Percentiles rank a stretch among this genome's conserved stretches.
Evolutionary conservation across 768 basidiomycete species (phyloP).

Genomic region (Nevesoporus exiguus): DNA sequence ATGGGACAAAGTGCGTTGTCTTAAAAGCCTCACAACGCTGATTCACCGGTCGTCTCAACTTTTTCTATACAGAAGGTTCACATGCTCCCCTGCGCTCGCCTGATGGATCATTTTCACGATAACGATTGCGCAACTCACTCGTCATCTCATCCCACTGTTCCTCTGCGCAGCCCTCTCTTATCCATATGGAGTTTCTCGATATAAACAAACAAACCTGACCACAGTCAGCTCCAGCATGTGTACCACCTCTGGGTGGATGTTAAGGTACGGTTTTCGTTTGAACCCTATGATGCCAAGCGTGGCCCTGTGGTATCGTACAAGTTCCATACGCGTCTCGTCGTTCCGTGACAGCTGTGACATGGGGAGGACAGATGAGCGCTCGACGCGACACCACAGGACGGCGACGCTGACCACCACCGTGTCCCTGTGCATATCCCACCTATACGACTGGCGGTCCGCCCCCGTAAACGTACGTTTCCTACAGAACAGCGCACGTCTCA

Average conservation of each 20-base stretch:
- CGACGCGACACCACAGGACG: not conserved
- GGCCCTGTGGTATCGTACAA: not conserved
- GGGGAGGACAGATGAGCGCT: not conserved
- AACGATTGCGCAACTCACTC: not conserved
- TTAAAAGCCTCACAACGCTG: not conserved
- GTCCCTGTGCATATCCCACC: conserved; percentile 15
- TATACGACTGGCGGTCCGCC: conserved; percentile 24
- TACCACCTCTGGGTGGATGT: not conserved
- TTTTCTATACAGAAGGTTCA: not conserved
- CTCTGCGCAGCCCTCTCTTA: not conserved
- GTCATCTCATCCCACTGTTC: not conserved
- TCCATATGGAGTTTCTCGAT: conserved; percentile 1
- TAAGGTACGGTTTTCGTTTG: not conserved
- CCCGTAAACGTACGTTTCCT: conserved; percentile 22
- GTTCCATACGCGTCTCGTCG: conserved; percentile 1
- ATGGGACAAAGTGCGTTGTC: not conserved
- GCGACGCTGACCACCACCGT: not conserved
- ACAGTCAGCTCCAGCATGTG: not conserved
- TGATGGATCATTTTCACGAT: not conserved
- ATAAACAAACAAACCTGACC: conserved; percentile 1
- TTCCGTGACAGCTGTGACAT: not conserved
- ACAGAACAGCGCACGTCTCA: not conserved
- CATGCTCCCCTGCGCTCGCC: not conserved
- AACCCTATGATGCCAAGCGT: not conserved
- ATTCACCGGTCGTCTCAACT: not conserved